Evolutionary conservation across 2,329 filamentous ascomycete species (phyloP).

Genomic region (Neonectria punicea): DNA sequence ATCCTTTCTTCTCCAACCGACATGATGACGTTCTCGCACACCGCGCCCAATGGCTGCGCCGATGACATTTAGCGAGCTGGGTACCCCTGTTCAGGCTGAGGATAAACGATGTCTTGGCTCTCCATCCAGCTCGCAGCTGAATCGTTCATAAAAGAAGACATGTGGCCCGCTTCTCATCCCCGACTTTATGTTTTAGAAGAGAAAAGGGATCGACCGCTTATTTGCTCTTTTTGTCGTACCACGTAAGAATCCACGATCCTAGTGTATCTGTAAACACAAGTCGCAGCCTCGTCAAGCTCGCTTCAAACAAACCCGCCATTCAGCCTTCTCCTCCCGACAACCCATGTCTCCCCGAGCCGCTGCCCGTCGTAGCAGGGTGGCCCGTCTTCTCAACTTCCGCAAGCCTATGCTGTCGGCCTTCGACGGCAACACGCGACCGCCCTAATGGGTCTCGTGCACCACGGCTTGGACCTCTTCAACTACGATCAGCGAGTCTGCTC

Average conservation of each 20-base stretch:
- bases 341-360: slow-evolving; percentile 39
- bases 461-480: slow-evolving; percentile 50
- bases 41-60: slow-evolving; percentile 11
- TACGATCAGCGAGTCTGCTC: slow-evolving; percentile 49
- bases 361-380: slow-evolving; percentile 39
- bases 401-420: slow-evolving; percentile 39
- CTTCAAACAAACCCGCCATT: slow-evolving; percentile 1
- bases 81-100: slow-evolving; percentile 28
- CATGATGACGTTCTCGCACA: slow-evolving; percentile 12
- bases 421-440: slow-evolving; percentile 38
- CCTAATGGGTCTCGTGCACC: slow-evolving; percentile 41
- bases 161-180: slow-evolving; percentile 17
- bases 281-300: not conserved
- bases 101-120: slow-evolving; percentile 28
- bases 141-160: slow-evolving; percentile 30
- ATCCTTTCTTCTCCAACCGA: not conserved
- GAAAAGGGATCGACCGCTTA: not conserved
- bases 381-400: slow-evolving; percentile 35
- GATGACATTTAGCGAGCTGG: slow-evolving; percentile 18
- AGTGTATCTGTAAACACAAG: not conserved
- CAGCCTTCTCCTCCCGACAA: slow-evolving; percentile 9
- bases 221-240: not conserved
- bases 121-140: slow-evolving; percentile 13
- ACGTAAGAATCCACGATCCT: not conserved
- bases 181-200: slow-evolving; percentile 1